Conservation (phyloP, 2,329 filamentous ascomycete species). For the Camillea tinctor region DNA sequence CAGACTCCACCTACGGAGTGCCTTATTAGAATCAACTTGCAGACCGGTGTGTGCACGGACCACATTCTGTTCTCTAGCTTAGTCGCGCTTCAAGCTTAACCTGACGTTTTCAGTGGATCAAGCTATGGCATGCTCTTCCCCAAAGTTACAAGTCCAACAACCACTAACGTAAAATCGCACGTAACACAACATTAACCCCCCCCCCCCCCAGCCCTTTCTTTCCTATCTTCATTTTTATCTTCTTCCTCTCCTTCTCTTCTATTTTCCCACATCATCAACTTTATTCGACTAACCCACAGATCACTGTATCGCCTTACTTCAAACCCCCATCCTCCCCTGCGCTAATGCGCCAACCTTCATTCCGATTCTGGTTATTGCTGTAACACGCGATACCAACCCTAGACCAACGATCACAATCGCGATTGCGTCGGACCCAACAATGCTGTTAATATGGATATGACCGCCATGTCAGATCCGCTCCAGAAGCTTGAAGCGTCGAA, state of each 20-base stretch:
- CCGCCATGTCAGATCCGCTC: conserved; percentile 14
- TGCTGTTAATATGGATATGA: conserved; percentile 25
- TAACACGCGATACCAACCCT: not conserved
- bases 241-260: not conserved
- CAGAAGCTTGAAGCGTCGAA: conserved; percentile 26
- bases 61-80: not conserved
- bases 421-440: conserved; percentile 16
- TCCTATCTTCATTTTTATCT: not conserved
- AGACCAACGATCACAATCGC: not conserved
- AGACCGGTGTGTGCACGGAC: not conserved
- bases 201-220: not conserved
- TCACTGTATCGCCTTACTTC: not conserved
- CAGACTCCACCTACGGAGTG: too few relatives aligned
- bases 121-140: not conserved
- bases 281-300: not conserved
- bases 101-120: conserved; percentile 2
- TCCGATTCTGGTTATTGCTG: not conserved
- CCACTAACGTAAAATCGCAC: not conserved
- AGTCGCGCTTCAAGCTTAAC: not conserved
- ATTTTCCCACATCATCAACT: not conserved
- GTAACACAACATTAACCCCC: not conserved
- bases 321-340: not conserved
- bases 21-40: too few relatives aligned
- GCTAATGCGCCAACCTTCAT: not conserved
- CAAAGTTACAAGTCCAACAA: not conserved